Evolutionary conservation across 106 monocot genomes (phyloP).

Genomic region (Dendrobium huoshanense): DNA sequence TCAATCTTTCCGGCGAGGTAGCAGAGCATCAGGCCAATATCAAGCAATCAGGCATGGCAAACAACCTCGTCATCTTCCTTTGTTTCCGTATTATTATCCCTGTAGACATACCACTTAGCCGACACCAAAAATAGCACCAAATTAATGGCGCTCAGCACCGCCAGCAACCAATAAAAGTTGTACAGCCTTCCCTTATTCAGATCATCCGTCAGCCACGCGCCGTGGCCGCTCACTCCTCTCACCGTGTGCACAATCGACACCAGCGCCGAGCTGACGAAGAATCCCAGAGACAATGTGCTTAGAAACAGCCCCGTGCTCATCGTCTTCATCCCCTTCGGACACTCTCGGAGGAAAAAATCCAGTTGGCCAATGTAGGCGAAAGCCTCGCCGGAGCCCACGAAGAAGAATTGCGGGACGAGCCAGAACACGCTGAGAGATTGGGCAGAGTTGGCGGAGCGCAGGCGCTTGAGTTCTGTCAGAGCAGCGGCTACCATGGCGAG

Average conservation of each 20-base stretch:
- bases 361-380: constrained; percentile 64
- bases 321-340: constrained; percentile 23
- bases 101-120: constrained; percentile 38
- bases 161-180: constrained; percentile 55
- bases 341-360: constrained; percentile 62
- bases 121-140: constrained; percentile 26
- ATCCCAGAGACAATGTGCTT: constrained; percentile 35
- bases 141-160: constrained; percentile 33
- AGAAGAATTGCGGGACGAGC: constrained; percentile 64
- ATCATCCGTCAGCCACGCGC: constrained; percentile 49
- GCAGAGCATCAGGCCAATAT: too few species aligned
- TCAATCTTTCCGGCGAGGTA: too few species aligned
- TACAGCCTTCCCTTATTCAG: constrained; percentile 41
- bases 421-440: constrained; percentile 45
- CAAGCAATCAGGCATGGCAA: too few species aligned
- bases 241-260: constrained; percentile 39
- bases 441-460: constrained; percentile 9
- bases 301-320: constrained; percentile 29
- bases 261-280: constrained; percentile 43
- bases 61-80: too few species aligned
- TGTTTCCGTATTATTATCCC: too few species aligned
- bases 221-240: constrained; percentile 22
- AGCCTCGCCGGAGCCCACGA: constrained; percentile 57
- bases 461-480: constrained; percentile 25
- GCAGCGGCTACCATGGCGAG: constrained; percentile 52